Base-by-base conservation (phyloP, 73 alveolate genomes). In the Tetrahymena thermophila region DNA sequence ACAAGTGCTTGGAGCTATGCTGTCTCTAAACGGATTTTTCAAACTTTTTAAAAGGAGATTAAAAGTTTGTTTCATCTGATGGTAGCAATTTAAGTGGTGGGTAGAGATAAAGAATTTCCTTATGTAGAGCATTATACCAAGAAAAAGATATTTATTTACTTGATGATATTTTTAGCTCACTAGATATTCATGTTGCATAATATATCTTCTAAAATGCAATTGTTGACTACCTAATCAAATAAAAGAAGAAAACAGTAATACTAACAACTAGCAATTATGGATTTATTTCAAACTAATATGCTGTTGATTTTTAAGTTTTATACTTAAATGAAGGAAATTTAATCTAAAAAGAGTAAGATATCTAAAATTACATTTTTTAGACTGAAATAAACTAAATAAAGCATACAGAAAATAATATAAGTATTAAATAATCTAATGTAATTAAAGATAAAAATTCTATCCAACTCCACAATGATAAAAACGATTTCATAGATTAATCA, bases 31-130 rank as follows among this genome's bases (percentile, higher is more conserved):
- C 94, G 23, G 99, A 98, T 94, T 96, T 96, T 94, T 94, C 94
- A 35, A 84, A 95, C 42, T 97, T 98, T 23, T 97, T 96, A 84
- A 94, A 95, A 84, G 98, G 98, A 19, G 99, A 98, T 94, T 85
- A 95, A 94, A 97, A 97, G 42, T 96, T 95, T n/a, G 89, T 98
- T 35, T 98, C 99, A 71, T 98, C 98, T 94, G 98, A 97, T 96
- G 99, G 99, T 21, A 97, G 94, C 35, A 98, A 98, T 97, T 94
- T 98, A 44, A 97, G 99, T 50, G 99, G 99, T 35, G 99, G 99
- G 1, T 97, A 98, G 96, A 98, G 97, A 95, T 93, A 98, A 42
- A 98, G 99, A 98, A 94, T 98, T 40, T 96, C 98, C 15, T 94
- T 98, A 23, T 98, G 98, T 25, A 96, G 99, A 84, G 99, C 99